phyloP scores from a whole-genome alignment of 148 eudicot species.

The Amaranthus cruentus region DNA sequence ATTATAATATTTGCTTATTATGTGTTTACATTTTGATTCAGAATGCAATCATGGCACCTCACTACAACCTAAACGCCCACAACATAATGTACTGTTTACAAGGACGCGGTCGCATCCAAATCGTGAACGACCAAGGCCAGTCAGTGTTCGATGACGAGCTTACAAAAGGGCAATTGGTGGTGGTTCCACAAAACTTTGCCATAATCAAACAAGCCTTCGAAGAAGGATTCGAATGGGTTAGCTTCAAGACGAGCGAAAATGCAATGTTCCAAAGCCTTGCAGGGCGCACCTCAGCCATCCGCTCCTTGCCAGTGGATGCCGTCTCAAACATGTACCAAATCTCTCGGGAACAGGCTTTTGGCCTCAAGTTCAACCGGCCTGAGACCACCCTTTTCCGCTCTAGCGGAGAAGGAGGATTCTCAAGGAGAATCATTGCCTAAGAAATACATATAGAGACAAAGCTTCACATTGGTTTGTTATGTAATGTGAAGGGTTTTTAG shows the following conservation, averaged over 20 bases:
- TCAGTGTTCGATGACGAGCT: constrained; percentile 51
- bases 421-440: constrained; percentile 33
- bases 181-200: constrained; percentile 68
- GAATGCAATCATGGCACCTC: constrained; percentile 65
- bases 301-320: constrained; percentile 53
- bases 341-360: constrained; percentile 39
- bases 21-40: constrained; percentile 13
- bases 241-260: constrained; percentile 60
- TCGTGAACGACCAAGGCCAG: constrained; percentile 54
- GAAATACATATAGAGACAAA: neutral
- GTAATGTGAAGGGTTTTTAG: neutral
- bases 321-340: constrained; percentile 52
- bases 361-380: constrained; percentile 43
- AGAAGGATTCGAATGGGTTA: constrained; percentile 64
- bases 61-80: constrained; percentile 62
- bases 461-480: neutral
- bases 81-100: constrained; percentile 40
- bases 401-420: constrained; percentile 13
- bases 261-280: constrained; percentile 54
- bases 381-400: constrained; percentile 43
- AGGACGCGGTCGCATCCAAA: constrained; percentile 58
- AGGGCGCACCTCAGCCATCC: constrained; percentile 59
- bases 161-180: constrained; percentile 53
- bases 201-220: constrained; percentile 49
- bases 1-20: no score